Percentiles rank a stretch among this genome's conserved stretches.
Conservation (phyloP, 163 green algal species). For the Scenedesmus sp. region DNA sequence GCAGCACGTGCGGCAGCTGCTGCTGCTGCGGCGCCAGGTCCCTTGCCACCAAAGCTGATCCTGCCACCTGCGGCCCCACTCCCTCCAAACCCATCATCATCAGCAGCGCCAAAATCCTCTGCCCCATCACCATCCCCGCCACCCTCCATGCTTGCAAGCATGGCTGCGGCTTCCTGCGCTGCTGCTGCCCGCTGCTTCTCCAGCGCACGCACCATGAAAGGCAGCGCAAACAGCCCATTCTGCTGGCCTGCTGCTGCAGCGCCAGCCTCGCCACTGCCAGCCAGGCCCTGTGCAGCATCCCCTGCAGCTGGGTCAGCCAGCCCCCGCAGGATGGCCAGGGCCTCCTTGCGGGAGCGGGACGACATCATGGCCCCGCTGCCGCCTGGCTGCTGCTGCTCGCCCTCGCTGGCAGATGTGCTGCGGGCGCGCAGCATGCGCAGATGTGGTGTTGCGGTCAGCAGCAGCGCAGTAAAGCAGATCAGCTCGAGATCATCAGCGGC, state of each 20-base stretch:
- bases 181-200: constrained; percentile 79
- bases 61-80: constrained; percentile 25
- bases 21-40: background rate
- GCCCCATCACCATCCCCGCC: constrained; percentile 14
- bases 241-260: constrained; percentile 1
- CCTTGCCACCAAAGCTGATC: constrained; percentile 58
- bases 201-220: constrained; percentile 94
- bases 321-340: constrained; percentile 63
- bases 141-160: constrained; percentile 72
- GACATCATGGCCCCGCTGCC: constrained; percentile 33
- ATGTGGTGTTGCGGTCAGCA: too few species aligned
- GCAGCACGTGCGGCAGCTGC: constrained; percentile 2
- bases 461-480: background rate
- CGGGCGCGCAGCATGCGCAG: background rate
- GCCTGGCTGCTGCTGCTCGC: constrained; percentile 40
- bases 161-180: constrained; percentile 72
- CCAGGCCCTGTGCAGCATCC: constrained; percentile 43
- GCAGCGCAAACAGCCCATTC: constrained; percentile 91
- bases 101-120: constrained; percentile 23
- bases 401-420: constrained; percentile 65
- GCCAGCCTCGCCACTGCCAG: constrained; percentile 50
- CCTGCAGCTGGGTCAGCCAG: constrained; percentile 29
- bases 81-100: constrained; percentile 41
- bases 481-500: background rate
- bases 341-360: constrained; percentile 44